Conservation (phyloP, 345 rosid species). For the Camelina laxa region DNA sequence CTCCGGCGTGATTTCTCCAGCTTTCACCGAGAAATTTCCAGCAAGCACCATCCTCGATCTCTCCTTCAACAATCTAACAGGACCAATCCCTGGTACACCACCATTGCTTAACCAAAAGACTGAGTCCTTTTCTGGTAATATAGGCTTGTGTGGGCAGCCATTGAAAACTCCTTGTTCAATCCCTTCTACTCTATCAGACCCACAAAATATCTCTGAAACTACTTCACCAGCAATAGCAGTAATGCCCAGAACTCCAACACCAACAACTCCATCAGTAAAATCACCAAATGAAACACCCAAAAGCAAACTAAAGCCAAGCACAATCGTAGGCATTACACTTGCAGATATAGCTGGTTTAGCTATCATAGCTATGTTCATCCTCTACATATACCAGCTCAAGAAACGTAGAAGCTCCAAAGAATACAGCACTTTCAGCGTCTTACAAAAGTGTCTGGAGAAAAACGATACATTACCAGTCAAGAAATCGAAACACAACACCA, state of each 20-base stretch:
- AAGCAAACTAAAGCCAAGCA: conserved; percentile 65
- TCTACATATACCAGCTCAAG: conserved; percentile 68
- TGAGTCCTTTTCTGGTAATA: conserved; percentile 62
- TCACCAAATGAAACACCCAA: conserved; percentile 30
- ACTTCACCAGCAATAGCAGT: conserved; percentile 88
- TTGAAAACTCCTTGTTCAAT: conserved; percentile 67
- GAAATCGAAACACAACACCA: conserved; percentile 36
- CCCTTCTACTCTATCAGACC: conserved; percentile 74
- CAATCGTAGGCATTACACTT: conserved; percentile 62
- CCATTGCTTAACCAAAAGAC: conserved; percentile 63
- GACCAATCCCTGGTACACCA: conserved; percentile 66
- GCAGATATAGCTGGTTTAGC: conserved; percentile 73
- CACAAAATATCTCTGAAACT: conserved; percentile 62
- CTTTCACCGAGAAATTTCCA: conserved; percentile 56
- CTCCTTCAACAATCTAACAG: conserved; percentile 85
- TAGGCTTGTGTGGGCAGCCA: conserved; percentile 83
- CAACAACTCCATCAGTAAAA: conserved; percentile 42
- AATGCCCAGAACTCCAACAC: conserved; percentile 57
- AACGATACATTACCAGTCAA: conserved; percentile 24
- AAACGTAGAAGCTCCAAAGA: conserved; percentile 51
- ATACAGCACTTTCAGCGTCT: conserved; percentile 34
- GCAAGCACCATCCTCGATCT: conserved; percentile 67
- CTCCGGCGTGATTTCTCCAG: conserved; percentile 61
- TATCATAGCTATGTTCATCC: conserved; percentile 60
- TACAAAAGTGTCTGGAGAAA: conserved; percentile 45